Evolutionary conservation across 2,329 filamentous ascomycete species (phyloP).

Genomic region (Aspergillus hiratsukae): DNA sequence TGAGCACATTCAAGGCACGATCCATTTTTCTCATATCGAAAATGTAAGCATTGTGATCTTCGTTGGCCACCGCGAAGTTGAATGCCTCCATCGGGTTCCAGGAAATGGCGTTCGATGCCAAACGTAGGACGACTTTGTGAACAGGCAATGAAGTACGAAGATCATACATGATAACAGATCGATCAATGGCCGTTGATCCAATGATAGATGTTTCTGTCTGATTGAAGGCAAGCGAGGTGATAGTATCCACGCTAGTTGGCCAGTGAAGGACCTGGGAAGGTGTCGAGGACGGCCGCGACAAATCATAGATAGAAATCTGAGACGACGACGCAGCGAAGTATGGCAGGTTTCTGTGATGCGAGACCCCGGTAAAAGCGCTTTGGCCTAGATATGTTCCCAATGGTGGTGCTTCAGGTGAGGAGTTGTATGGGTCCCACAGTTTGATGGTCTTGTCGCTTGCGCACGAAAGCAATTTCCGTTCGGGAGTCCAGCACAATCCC

Average conservation of each 20-base stretch:
- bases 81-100: conserved; percentile 98
- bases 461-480: conserved; percentile 80
- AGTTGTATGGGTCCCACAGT: conserved; percentile 84
- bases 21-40: conserved; percentile 94
- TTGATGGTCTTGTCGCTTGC: conserved; percentile 83
- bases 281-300: conserved; percentile 69
- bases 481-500: conserved; percentile 81
- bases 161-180: conserved; percentile 86
- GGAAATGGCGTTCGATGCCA: conserved; percentile 75
- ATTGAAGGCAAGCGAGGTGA: conserved; percentile 85
- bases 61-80: conserved; percentile 88
- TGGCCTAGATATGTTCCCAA: conserved; percentile 79
- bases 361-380: conserved; percentile 76
- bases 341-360: conserved; percentile 73
- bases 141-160: conserved; percentile 80
- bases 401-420: conserved; percentile 63
- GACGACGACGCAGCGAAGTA: conserved; percentile 74
- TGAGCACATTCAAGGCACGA: conserved; percentile 81
- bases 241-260: conserved; percentile 86
- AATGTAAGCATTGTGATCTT: conserved; percentile 89
- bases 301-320: conserved; percentile 82
- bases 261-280: conserved; percentile 79
- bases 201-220: conserved; percentile 89
- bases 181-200: conserved; percentile 78
- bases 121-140: conserved; percentile 72